A percentile compares a stretch with the other conserved stretches of the same genome.
These are phyloP conservation scores for Cercis canadensis DNA, from an alignment of 306 rosid species.

Conservation along the genomic window DNA sequence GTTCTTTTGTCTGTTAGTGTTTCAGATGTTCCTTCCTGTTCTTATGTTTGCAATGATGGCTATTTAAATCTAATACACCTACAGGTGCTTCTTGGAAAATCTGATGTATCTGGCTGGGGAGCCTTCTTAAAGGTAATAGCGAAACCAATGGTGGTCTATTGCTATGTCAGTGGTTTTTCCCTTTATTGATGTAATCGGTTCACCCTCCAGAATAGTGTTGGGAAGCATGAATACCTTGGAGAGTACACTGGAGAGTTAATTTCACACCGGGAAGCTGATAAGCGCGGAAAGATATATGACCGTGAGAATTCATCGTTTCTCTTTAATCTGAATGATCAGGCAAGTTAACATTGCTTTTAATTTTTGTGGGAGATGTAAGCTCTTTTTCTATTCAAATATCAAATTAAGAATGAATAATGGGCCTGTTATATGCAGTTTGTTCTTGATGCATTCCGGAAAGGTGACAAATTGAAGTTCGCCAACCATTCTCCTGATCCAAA, in stretches of 20 bases:
- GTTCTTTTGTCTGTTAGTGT: slow-evolving; percentile 12
- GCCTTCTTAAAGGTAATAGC: slow-evolving; percentile 86
- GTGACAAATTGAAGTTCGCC: slow-evolving; percentile 97
- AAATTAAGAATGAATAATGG: slow-evolving; percentile 9
- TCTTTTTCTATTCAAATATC: background rate
- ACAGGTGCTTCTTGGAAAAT: slow-evolving; percentile 96
- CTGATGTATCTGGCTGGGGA: slow-evolving; percentile 99
- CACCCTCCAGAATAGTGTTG: slow-evolving; percentile 82
- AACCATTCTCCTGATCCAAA: slow-evolving; percentile 98
- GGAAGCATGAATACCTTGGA: slow-evolving; percentile 99
- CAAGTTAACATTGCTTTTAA: slow-evolving; percentile 40
- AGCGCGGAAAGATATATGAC: slow-evolving; percentile 98
- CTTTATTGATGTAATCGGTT: slow-evolving; percentile 43
- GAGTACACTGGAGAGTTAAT: slow-evolving; percentile 98
- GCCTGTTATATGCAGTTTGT: slow-evolving; percentile 72
- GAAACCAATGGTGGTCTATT: slow-evolving; percentile 21
- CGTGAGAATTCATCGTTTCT: slow-evolving; percentile 99
- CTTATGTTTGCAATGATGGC: slow-evolving; percentile 13
- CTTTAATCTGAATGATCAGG: slow-evolving; percentile 98
- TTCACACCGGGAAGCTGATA: slow-evolving; percentile 97
- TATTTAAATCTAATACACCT: slow-evolving; percentile 30
- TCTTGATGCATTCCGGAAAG: slow-evolving; percentile 96
- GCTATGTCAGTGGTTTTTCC: slow-evolving; percentile 17
- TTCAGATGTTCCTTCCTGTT: background rate
- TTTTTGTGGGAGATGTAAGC: background rate